Evolutionary conservation across 495 filamentous ascomycete genomes (phyloP).

Genomic region (Xylaria flabelliformis): DNA sequence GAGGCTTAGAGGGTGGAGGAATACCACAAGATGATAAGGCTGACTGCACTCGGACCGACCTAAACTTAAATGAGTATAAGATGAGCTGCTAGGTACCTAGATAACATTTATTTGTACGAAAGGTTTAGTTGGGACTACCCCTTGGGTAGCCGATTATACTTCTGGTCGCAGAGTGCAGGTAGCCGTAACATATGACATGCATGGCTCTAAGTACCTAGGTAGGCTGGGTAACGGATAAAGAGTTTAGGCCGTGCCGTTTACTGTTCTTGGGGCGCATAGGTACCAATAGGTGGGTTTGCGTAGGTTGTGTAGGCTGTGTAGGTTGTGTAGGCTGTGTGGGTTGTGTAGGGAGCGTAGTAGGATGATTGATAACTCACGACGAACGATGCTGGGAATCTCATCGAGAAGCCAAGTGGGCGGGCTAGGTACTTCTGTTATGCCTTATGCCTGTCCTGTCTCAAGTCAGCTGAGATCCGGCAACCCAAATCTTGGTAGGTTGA

Average conservation of each 20-base stretch:
- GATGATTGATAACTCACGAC: background rate
- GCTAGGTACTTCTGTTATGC: background rate
- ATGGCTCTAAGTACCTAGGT: background rate
- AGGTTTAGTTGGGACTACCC: background rate
- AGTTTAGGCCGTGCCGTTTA: background rate
- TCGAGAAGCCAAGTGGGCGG: background rate
- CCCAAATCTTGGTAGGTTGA: background rate
- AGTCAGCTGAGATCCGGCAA: background rate
- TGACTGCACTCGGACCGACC: slow-evolving; percentile 2
- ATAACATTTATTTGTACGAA: background rate
- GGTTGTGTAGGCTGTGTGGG: background rate
- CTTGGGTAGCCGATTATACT: background rate
- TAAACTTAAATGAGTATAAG: background rate
- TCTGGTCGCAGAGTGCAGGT: background rate
- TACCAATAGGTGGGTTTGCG: background rate
- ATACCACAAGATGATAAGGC: background rate
- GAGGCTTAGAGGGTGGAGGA: background rate
- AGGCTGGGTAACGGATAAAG: background rate
- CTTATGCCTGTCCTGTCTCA: background rate
- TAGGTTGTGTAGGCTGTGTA: background rate
- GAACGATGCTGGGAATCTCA: background rate
- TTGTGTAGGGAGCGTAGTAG: background rate
- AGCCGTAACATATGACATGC: slow-evolving; percentile 1
- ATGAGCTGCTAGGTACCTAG: background rate
- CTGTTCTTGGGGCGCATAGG: background rate